Conservation (phyloP, 805 yeast genomes). For the Naumovozyma baii region DNA sequence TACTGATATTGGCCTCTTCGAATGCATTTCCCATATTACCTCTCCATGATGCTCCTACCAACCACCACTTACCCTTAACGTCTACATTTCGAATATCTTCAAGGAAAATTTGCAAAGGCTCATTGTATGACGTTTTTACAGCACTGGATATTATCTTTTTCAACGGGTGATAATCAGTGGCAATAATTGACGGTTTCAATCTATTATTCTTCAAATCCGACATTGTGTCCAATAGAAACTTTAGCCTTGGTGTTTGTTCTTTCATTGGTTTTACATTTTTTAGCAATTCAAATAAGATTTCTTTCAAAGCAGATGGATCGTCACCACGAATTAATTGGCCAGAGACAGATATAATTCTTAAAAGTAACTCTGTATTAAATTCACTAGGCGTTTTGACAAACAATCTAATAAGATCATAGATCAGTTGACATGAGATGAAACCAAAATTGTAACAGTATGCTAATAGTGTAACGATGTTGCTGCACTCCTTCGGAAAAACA, state of each 20-base stretch:
- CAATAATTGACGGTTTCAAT: conserved; percentile 36
- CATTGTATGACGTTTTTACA: conserved; percentile 36
- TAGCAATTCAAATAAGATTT: conserved; percentile 42
- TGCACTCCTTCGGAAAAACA: conserved; percentile 36
- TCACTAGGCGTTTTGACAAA: conserved; percentile 54
- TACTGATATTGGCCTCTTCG: conserved; percentile 17
- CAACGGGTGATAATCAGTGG: conserved; percentile 26
- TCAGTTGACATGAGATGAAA: conserved; percentile 57
- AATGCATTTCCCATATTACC: conserved; percentile 40
- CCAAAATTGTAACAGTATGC: conserved; percentile 73
- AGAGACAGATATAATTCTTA: conserved; percentile 60
- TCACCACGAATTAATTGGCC: conserved; percentile 84
- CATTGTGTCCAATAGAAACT: conserved; percentile 76
- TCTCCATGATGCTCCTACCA: conserved; percentile 96
- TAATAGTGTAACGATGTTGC: conserved; percentile 63
- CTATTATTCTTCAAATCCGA: conserved; percentile 81
- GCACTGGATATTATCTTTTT: conserved; percentile 45
- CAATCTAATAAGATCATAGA: conserved; percentile 62
- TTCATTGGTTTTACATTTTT: conserved; percentile 26
- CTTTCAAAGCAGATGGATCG: conserved; percentile 79
- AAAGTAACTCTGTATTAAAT: conserved; percentile 62
- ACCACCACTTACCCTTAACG: conserved; percentile 96
- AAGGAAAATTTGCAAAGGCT: conserved; percentile 69
- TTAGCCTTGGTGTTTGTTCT: conserved; percentile 61
- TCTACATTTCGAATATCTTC: conserved; percentile 72